A percentile compares a stretch with the other conserved stretches of the same genome.
phyloP scores from a whole-genome alignment of 2,329 filamentous ascomycete species.

The Alternaria ethzedia region DNA sequence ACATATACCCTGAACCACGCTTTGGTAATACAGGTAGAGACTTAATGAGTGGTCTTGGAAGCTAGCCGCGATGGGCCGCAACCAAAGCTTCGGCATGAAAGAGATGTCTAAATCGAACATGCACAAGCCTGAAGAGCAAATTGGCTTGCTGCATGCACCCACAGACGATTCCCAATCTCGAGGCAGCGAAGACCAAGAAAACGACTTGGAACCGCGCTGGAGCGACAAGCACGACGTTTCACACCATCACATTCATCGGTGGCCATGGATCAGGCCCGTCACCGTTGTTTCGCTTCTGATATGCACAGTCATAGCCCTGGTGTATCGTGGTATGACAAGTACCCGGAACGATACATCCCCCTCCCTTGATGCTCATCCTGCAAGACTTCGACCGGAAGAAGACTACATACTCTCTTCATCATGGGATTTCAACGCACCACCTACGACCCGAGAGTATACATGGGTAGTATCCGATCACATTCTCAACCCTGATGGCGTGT shows the following conservation, averaged over 20 bases:
- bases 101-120: constrained; percentile 4
- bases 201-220: constrained; percentile 3
- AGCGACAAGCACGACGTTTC: constrained; percentile 1
- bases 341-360: neutral
- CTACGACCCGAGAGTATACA: constrained; percentile 62
- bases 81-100: constrained; percentile 12
- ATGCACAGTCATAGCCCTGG: constrained; percentile 11
- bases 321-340: neutral
- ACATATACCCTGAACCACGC: neutral
- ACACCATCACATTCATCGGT: neutral
- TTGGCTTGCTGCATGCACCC: constrained; percentile 25
- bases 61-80: neutral
- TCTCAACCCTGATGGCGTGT: constrained; percentile 64
- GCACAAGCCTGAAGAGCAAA: constrained; percentile 19
- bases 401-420: constrained; percentile 60
- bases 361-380: neutral
- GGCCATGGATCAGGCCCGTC: constrained; percentile 17
- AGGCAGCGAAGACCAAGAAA: constrained; percentile 12
- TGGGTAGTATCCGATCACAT: constrained; percentile 66
- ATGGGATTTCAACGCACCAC: constrained; percentile 62
- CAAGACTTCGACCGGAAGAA: constrained; percentile 30
- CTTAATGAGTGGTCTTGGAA: neutral
- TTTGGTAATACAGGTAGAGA: neutral
- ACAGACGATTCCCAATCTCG: constrained; percentile 10
- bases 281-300: constrained; percentile 16